Evolutionary conservation across 1,139 yeast genomes (phyloP), one percentile per base, ranked within the genome.

Genomic region (Candida tropicalis): DNA sequence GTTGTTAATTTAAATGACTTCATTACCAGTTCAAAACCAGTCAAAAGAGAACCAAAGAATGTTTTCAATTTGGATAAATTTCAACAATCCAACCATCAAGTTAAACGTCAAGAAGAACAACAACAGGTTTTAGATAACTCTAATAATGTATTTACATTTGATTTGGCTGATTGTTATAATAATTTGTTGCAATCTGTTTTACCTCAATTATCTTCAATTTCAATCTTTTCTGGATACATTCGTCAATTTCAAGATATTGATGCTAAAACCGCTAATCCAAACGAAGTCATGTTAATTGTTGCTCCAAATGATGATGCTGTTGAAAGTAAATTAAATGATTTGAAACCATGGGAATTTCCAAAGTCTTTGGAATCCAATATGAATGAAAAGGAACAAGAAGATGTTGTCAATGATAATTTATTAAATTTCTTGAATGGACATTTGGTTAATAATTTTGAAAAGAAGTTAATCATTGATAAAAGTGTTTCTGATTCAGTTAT

Each of bases 261-360:
- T 23, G 42, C 55, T 20, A 68, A 65, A 49, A 75, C 79, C 40
- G 81, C 74, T 40, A 54, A 59, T 26, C 52, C 60, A 18, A 50
- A 61, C 23, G 60, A 60, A 47, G 57, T 67, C 34, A 63, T 79
- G 62, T 68, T 77, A 50, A 65, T 84, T 6, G 73, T 84, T 53
- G 83, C 88, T 3, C 90, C 91, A 5, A 66, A 77, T 2, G 77
- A 84, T 55, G 59, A 61, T 16, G 87, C 87, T 3, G 65, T 84
- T 22, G 63, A 56, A 27, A 48, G 46, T 25, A 60, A 63, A 59
- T 50, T 61, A 53, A 27, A 57, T 63, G 60, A 58, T 46, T 38
- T 62, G 47, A 84, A 84, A 55, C 90, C 90, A 27, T 84, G 90
- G 90, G 81, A 82, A 55, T 84, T 81, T 58, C 90, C 91, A 1